These are phyloP conservation scores for Fragaria iinumae DNA, from an alignment of 306 rosid genomes.

Conservation along the genomic window DNA sequence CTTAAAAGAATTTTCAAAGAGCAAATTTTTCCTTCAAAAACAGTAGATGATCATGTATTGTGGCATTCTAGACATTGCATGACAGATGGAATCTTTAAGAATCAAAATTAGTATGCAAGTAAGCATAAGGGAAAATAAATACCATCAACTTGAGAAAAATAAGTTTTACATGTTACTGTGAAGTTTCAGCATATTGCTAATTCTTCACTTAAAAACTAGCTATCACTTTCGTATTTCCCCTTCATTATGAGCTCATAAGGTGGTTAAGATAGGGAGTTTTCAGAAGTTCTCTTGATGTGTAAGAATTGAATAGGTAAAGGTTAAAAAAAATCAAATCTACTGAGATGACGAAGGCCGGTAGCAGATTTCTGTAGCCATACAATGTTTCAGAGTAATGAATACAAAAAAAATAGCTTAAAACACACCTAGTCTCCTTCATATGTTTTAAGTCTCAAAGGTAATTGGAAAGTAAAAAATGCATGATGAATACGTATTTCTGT, in stretches of 20 bases:
- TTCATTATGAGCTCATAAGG: neutral
- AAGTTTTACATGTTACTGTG: neutral
- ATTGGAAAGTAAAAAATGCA: neutral
- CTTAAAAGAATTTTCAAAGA: neutral
- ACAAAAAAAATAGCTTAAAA: neutral
- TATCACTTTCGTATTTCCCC: neutral
- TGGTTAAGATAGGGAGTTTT: neutral
- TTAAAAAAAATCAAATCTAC: neutral
- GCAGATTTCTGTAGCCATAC: neutral
- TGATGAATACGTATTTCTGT: neutral
- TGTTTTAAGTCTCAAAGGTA: neutral
- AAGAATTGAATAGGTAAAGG: neutral
- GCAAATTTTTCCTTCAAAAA: neutral
- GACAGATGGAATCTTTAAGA: neutral
- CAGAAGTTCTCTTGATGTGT: neutral
- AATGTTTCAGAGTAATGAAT: neutral
- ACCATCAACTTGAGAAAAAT: neutral
- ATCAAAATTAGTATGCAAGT: slow-evolving; percentile 1
- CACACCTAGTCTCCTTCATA: slow-evolving; percentile 2
- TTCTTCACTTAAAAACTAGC: neutral
- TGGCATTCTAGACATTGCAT: neutral
- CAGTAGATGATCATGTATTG: neutral
- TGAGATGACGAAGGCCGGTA: neutral
- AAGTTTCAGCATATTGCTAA: neutral
- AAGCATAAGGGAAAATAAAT: slow-evolving; percentile 2